phyloP scores from a whole-genome alignment of 441 rosid species.

The Raphanus hybrid region DNA sequence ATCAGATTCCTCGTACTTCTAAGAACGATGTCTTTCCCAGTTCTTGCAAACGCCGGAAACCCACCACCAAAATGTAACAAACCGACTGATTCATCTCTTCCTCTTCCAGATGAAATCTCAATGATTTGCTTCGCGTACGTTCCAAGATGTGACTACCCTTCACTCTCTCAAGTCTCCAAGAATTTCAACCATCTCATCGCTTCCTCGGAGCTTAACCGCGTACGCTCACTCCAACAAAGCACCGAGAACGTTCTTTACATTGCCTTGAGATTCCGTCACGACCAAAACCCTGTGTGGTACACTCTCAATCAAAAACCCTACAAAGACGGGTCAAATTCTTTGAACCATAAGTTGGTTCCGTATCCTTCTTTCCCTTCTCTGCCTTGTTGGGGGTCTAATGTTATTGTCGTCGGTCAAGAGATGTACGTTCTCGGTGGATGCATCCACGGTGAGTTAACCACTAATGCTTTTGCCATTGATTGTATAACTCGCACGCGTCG shows the following conservation, averaged over 20 bases:
- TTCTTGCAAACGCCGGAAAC: not conserved
- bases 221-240: not conserved
- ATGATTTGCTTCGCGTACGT: not conserved
- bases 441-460: slow-evolving; percentile 50
- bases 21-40: not conserved
- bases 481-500: slow-evolving; percentile 60
- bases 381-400: slow-evolving; percentile 53
- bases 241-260: slow-evolving; percentile 49
- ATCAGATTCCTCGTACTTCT: not conserved
- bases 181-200: not conserved
- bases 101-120: not conserved
- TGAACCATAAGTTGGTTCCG: slow-evolving; percentile 38
- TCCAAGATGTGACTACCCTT: slow-evolving; percentile 20
- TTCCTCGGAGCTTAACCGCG: not conserved
- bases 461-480: slow-evolving; percentile 63
- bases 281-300: slow-evolving; percentile 50
- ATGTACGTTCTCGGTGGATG: slow-evolving; percentile 73
- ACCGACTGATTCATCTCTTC: not conserved
- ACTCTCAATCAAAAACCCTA: slow-evolving; percentile 42
- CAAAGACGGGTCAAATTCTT: slow-evolving; percentile 19
- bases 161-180: slow-evolving; percentile 10
- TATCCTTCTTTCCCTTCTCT: slow-evolving; percentile 54
- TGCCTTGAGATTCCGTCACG: slow-evolving; percentile 44
- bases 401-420: slow-evolving; percentile 35
- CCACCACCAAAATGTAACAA: slow-evolving; percentile 10